phyloP scores from a whole-genome alignment of 1,284 basidiomycete genomes.

The Apiotrichum laibachii region DNA sequence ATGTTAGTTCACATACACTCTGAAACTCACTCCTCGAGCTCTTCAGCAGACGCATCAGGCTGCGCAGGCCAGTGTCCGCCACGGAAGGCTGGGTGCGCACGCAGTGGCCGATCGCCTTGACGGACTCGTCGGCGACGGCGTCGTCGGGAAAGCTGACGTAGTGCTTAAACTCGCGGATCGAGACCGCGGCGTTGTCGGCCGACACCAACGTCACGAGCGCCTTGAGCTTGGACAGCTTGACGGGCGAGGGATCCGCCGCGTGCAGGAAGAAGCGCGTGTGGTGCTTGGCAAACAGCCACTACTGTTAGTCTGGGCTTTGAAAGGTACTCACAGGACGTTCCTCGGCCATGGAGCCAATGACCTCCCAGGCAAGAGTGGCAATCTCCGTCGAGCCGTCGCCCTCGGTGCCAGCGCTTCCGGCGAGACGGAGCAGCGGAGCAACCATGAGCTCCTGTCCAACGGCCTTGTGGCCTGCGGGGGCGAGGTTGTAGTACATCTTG shows the following conservation, averaged over 20 bases:
- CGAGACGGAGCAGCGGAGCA: constrained; percentile 40
- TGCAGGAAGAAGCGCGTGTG: constrained; percentile 68
- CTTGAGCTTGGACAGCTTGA: constrained; percentile 71
- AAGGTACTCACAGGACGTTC: constrained; percentile 57
- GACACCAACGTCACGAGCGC: constrained; percentile 66
- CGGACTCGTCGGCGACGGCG: constrained; percentile 65
- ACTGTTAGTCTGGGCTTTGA: constrained; percentile 33
- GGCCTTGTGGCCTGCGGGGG: constrained; percentile 53
- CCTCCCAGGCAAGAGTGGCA: constrained; percentile 68
- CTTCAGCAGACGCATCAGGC: constrained; percentile 70
- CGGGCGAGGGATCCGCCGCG: constrained; percentile 61
- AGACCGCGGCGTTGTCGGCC: constrained; percentile 63
- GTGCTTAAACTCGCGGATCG: constrained; percentile 80
- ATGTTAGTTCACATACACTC: not conserved
- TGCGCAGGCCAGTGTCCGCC: constrained; percentile 66
- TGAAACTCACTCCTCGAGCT: constrained; percentile 59
- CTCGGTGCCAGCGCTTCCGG: constrained; percentile 52
- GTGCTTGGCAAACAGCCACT: constrained; percentile 61
- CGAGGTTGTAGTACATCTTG: constrained; percentile 70
- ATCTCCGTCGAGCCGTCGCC: constrained; percentile 64
- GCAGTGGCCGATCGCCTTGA: constrained; percentile 73
- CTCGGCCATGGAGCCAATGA: constrained; percentile 64
- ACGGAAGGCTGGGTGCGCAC: constrained; percentile 66
- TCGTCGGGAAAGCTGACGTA: constrained; percentile 72
- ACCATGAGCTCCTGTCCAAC: constrained; percentile 43